Evolutionary conservation across 225 moss, liverwort and hornwort genomes (phyloP).

Genomic region (Marchantia polymorpha): DNA sequence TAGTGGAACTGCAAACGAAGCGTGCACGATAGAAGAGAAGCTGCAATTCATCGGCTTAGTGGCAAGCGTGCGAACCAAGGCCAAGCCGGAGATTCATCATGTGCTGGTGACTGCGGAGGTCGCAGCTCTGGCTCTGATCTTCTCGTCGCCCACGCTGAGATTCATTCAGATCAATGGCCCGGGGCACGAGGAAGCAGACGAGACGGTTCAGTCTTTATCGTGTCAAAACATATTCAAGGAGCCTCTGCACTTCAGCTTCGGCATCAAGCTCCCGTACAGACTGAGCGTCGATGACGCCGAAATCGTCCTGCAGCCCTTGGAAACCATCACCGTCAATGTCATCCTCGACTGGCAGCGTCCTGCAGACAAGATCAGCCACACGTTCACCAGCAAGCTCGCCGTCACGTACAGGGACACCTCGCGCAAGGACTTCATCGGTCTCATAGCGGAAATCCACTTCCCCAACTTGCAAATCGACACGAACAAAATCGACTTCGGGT

Average conservation of each 20-base stretch:
- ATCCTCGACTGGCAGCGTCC: conserved; percentile 78
- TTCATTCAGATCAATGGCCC: conserved; percentile 80
- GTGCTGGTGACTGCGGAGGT: conserved; percentile 58
- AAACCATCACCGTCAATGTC: conserved; percentile 54
- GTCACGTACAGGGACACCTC: conserved; percentile 51
- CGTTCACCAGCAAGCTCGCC: conserved; percentile 47
- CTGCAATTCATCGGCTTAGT: conserved; percentile 50
- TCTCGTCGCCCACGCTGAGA: conserved; percentile 47
- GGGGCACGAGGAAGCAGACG: conserved; percentile 40
- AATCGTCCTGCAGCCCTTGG: conserved; percentile 48
- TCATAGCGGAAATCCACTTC: conserved; percentile 73
- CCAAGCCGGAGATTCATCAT: conserved; percentile 51
- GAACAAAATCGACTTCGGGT: conserved; percentile 72
- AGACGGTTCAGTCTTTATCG: conserved; percentile 43
- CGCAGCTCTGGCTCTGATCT: conserved; percentile 55
- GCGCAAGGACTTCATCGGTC: conserved; percentile 45
- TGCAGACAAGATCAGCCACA: conserved; percentile 39
- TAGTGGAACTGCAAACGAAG: conserved; percentile 31
- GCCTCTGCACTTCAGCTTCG: conserved; percentile 46
- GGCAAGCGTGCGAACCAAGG: conserved; percentile 38
- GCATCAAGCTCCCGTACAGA: conserved; percentile 61
- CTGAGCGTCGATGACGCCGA: conserved; percentile 40
- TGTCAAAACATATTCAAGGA: conserved; percentile 65
- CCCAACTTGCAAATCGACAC: conserved; percentile 62
- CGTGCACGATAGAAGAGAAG: conserved; percentile 32